Percentiles rank a stretch among this genome's conserved stretches.
phyloP scores from a whole-genome alignment of 2,329 filamentous ascomycete genomes.

The Aspergillus brasiliensis region DNA sequence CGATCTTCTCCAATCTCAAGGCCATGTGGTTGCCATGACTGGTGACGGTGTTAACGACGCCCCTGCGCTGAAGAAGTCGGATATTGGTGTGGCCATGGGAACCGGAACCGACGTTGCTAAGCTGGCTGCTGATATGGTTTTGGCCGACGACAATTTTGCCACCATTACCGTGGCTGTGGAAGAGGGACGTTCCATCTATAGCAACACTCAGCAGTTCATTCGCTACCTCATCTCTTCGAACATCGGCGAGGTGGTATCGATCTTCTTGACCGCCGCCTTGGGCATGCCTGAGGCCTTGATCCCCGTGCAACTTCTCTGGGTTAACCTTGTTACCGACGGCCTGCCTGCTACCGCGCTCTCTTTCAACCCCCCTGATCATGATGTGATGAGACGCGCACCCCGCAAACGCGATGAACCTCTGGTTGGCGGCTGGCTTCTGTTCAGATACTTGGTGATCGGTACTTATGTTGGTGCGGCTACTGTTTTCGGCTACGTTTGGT shows the following conservation, averaged over 20 bases:
- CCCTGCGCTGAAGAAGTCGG: slow-evolving; percentile 94
- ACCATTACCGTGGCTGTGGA: slow-evolving; percentile 96
- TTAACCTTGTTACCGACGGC: slow-evolving; percentile 97
- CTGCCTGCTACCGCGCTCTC: slow-evolving; percentile 93
- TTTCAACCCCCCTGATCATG: slow-evolving; percentile 98
- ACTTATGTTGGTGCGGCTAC: slow-evolving; percentile 93
- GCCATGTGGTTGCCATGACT: slow-evolving; percentile 98
- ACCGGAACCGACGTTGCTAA: slow-evolving; percentile 97
- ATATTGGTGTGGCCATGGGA: slow-evolving; percentile 99
- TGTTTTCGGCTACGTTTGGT: slow-evolving; percentile 98
- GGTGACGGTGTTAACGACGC: slow-evolving; percentile 98
- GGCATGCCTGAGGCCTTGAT: slow-evolving; percentile 98
- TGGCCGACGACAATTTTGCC: slow-evolving; percentile 98
- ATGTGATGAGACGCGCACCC: slow-evolving; percentile 92
- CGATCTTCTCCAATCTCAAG: slow-evolving; percentile 87
- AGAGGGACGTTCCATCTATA: slow-evolving; percentile 97
- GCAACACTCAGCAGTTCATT: slow-evolving; percentile 99
- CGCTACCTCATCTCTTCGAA: slow-evolving; percentile 98
- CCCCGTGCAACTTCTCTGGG: slow-evolving; percentile 96
- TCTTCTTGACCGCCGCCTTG: slow-evolving; percentile 93
- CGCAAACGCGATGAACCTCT: slow-evolving; percentile 90
- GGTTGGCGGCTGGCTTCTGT: slow-evolving; percentile 94
- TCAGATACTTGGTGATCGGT: slow-evolving; percentile 95
- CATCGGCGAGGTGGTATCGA: slow-evolving; percentile 98
- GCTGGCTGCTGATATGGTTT: slow-evolving; percentile 96